Base-by-base conservation (phyloP, 1,284 basidiomycete species). In the Pseudozyma tsukubaensis region DNA sequence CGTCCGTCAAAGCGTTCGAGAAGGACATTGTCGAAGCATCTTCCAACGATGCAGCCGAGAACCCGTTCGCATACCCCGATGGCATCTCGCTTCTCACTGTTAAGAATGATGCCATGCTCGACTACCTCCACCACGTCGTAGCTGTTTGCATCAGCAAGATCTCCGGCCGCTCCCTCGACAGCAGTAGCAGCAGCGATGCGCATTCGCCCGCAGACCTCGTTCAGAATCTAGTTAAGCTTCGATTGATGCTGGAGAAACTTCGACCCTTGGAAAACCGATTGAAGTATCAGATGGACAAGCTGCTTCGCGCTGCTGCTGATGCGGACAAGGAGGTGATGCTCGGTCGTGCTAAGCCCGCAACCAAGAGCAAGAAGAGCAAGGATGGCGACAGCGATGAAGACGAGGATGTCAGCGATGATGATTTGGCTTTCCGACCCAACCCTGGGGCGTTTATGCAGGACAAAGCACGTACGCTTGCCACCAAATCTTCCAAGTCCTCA, bases 271-370 rank as follows among this genome's bases (percentile, higher is more conserved):
- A 99, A 85, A 88, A 88, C 58, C 91, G 92, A 80, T 91, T 98
- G 88, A 91, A 90, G 66, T 97, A 98, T 84, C 95, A 98, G 85
- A 93, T 98, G 80, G 94, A 97, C 80, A 97, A 98, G 84, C 89
- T 80, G 18, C 52, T 82, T 11, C 62, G 74, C 11, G 72, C 82
- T 4, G 78, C 78, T 5, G 77, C 66, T 3, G 76, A 71, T 42
- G 72, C 54, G 4, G 69, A 78, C 51, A 66, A 65, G 60, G 69
- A 70, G 40, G 47, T 61, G 7, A 40, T 67, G 7, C 52, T 60
- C 36, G 72, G 72, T 37, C 59, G 72, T 18, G 49, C 63, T 32
- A 57, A 51, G 34, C 55, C 62, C 7, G 48, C 51, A 10, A 14
- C 51, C 11, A 50, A 39, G 40, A 29, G 35, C 21, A 61, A 59